These are phyloP conservation scores for Russula abietina DNA, from an alignment of 768 basidiomycete species.

Conservation along the genomic window DNA sequence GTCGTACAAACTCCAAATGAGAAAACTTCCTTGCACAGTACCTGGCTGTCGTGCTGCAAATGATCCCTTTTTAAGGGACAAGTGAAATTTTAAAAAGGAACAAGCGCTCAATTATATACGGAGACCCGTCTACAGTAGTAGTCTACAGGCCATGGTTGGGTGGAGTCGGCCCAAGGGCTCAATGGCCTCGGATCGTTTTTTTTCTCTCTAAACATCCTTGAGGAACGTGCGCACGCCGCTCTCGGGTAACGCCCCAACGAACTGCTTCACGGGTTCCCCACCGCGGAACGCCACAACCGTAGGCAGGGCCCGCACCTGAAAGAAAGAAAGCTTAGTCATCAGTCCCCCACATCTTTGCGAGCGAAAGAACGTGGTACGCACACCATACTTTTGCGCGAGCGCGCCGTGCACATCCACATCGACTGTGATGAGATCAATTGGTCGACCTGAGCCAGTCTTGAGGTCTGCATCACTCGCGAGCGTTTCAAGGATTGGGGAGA, in stretches of 20 bases:
- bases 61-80: neutral
- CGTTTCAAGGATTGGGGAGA: conserved; percentile 64
- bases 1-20: conserved; percentile 4
- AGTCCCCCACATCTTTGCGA: neutral
- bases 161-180: neutral
- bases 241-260: conserved; percentile 42
- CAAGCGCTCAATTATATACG: neutral
- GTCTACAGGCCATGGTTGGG: neutral
- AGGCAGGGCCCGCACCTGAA: conserved; percentile 65
- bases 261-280: conserved; percentile 52
- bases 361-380: conserved; percentile 24
- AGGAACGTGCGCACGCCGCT: conserved; percentile 29
- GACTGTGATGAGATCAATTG: conserved; percentile 68
- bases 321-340: neutral
- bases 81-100: neutral
- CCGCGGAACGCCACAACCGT: conserved; percentile 74
- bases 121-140: neutral
- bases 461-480: conserved; percentile 42
- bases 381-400: conserved; percentile 50
- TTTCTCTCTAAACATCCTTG: conserved; percentile 25
- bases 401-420: conserved; percentile 51
- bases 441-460: conserved; percentile 47
- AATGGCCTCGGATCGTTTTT: neutral
- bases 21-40: neutral
- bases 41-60: neutral